Evolutionary conservation across 345 rosid species (phyloP), one percentile per base, ranked within the genome.

Genomic region (Bretschneidera sinensis): DNA sequence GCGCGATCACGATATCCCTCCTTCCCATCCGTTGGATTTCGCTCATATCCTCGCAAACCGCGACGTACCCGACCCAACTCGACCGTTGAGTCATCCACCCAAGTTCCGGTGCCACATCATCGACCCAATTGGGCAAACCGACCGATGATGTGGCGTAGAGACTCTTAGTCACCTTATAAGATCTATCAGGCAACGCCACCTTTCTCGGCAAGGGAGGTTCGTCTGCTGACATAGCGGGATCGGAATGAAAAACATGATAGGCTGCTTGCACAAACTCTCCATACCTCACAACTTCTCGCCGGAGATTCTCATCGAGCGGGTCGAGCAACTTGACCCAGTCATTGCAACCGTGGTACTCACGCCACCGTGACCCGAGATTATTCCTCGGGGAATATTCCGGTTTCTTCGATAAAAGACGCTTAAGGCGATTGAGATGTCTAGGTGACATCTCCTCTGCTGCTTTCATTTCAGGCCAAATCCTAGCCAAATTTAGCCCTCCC

Each of bases 21-120:
- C 99, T 80, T 0, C 97, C 97, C 97, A 94, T 84, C 67, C 99
- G 88, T 64, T 83, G 92, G 79, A 89, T 87, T 78, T 94, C 99
- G 11, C 51, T 71, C 34, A 23, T 66, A 43, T 94, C 97, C 16
- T 89, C 96, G 21, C 96, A 89, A 0, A 94, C 95, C 2, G 99
- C 99, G 5, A 94, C 96, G 64, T 81, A 94, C 3, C 99, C 99
- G 47, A 87, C 77, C 94, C 97, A 94, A 51, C 99, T 94, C 1
- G 97, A 85, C 68, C 91, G 66, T 49, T 94, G 96, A 18, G 99
- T 94, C 96, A 94, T 84, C 97, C 99, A 89, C 55, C 80, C 76
- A 5, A 90, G 85, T 68, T 90, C 84, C 2, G 97, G 97, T 0
- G 90, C 97, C 71, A 89, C 62, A 17, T 84, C 84, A 25, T 94